Evolutionary conservation across 2,329 filamentous ascomycete species (phyloP), one percentile per base, ranked within the genome.

Genomic region (Penicillium sp.): DNA sequence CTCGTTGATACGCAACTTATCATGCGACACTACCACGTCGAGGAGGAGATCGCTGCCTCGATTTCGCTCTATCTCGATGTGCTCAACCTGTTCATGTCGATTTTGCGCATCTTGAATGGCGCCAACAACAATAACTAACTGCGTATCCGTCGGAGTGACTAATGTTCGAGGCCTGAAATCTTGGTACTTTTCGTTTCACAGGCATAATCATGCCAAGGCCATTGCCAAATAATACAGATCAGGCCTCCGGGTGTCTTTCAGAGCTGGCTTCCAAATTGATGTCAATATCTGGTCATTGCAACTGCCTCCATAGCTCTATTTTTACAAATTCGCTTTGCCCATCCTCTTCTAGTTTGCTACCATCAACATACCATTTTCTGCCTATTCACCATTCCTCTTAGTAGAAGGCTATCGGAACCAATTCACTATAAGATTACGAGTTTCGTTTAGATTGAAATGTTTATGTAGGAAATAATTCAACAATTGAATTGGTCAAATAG

Each of bases 41-140:
- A 99, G 78, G 93, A 97, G 83, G 92, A 97, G 81, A 97, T 97
- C 71, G 92, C 92, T 6, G 93, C 93, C 47, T 88, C 91, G 9
- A 96, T 99, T 75, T 94, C 90, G 71, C 83, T 99, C 46, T 99
- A 99, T 74, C 83, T 99, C 47, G 93, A 97, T 74, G 87, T 97
- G 61, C 91, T 97, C 80, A 99, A 99, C 83, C 77, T 99, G 63
- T 99, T 99, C 85, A 81, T 99, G 63, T 89, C 91, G 49, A 99
- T 99, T 69, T 81, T 99, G 70, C 85, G 94, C 70, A 97, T 99
- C 66, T 81, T 99, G 69, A 99, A 99, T 82, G 95, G 89, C 18
- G 52, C 52, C 79, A 91, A 96, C 82, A 88, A 86, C 71, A 93
- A 96, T 77, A 95, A 97, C 83, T 97, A 86, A 69, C 10, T 52